Evolutionary conservation across 2,329 filamentous ascomycete genomes (phyloP), one percentile per base, ranked within the genome.

Genomic region (Diaporthe vexans): DNA sequence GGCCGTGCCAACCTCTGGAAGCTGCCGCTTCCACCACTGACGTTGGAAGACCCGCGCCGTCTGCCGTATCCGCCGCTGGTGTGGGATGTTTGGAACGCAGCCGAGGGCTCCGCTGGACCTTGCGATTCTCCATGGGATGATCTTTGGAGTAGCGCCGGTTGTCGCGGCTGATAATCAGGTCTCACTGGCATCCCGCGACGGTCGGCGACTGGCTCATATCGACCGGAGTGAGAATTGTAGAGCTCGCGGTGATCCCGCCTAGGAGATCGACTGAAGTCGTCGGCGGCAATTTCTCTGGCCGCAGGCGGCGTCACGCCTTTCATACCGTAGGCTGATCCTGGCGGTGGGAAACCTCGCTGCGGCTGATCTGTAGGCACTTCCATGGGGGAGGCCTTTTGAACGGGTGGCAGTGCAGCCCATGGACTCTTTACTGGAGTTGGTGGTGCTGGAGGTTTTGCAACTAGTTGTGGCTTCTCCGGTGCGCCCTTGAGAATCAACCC

Each of bases 191-290:
- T 91, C 24, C 90, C 91, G 77, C 94, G 91, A 51, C 95, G 92
- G 76, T 98, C 95, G 70, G 90, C 87, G 4, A 95, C 96, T 21
- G 95, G 95, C 81, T 98, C 96, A 78, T 98, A 97, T 68, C 95
- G 93, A 24, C 96, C 96, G 71, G 95, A 98, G 72, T 97, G 94
- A n/a, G 96, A 97, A 81, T 98, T 98, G 85, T 92, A 98, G 0
- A 98, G 87, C 82, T 98, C 95, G 73, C 94, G 89, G 76, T 91
- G 92, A 15, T 98, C 95, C 79, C 94, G 90, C 92, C 94, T 97
- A 46, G 92, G 90, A 70, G 93, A 91, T 76, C 97, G 90, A 81
- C 93, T 97, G 80, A 98, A 98, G 77, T 98, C 96, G 82, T 98
- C 97, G 0, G 95, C 94, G 8, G 95, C 94, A 76, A 98, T 97